Evolutionary conservation across 805 yeast species (phyloP), one percentile per base, ranked within the genome.

Genomic region (Ascoidea rubescens): DNA sequence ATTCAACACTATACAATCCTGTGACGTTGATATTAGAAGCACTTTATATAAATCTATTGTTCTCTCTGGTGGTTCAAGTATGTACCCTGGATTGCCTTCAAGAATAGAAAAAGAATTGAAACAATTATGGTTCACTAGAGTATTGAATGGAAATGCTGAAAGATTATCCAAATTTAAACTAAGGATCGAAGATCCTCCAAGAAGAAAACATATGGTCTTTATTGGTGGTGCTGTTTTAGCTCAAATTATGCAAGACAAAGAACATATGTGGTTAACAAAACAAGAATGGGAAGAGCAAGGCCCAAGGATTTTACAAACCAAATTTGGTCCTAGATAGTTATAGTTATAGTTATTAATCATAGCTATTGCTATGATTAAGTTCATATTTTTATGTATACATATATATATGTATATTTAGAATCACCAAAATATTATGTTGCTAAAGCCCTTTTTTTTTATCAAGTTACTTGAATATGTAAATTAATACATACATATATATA

Each of bases 231-330:
- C 98, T 4, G 98, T 93, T 21, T 75, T 93, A 64, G 98, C 99
- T 42, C 88, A 86, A 64, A 91, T 93, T 60, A 93, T 93, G 98
- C 95, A 95, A 48, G 96, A 90, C 67, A 93, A 91, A 68, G 97
- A 90, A 59, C 97, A 90, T 64, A 87, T 93, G 96, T 93, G 99
- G 99, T 79, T 93, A 59, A 74, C 87, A 51, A 90, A 86, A 66
- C 88, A 85, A 65, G 99, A 93, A 70, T 93, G 98, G 98, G 93
- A 88, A 66, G 99, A 93, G 72, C 88, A 85, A 63, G 99, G 99
- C 37, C 79, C 96, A 47, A 77, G 90, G 44, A 79, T 87, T 10
- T 78, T 93, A 67, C 75, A 73, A 56, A 70, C 77, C 43, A 93
- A 93, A 69, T 80, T 93, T 61, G 99, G 98, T 5, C 96, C 97